Conservation (phyloP, 179 eudicot species). For the Sideroxylon spinosum region DNA sequence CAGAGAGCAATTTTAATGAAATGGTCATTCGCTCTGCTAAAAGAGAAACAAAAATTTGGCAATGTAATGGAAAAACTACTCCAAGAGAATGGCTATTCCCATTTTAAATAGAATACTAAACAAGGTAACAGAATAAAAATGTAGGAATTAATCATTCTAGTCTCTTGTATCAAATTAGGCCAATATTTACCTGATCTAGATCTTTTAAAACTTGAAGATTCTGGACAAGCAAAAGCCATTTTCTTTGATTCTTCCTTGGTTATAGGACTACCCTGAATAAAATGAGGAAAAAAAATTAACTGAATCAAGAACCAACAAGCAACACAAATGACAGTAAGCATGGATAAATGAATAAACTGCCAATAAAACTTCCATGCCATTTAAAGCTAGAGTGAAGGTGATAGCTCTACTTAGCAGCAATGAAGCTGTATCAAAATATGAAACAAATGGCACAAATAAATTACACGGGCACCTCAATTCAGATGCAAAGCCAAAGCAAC, state of each 20-base stretch:
- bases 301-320: background rate
- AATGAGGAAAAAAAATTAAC: background rate
- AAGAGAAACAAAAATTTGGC: too few species aligned
- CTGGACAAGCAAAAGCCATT: slow-evolving; percentile 22
- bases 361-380: background rate
- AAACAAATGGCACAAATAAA: background rate
- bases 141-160: too few species aligned
- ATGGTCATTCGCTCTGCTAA: too few species aligned
- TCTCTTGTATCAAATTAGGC: too few species aligned
- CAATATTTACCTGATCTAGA: slow-evolving; percentile 45
- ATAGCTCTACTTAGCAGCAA: background rate
- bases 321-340: background rate
- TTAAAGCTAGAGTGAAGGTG: background rate
- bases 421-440: background rate
- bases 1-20: too few species aligned
- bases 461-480: background rate
- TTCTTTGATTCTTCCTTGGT: slow-evolving; percentile 14
- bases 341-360: background rate
- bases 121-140: too few species aligned
- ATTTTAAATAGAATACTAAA: too few species aligned
- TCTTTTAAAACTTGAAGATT: slow-evolving; percentile 27
- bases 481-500: background rate
- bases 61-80: too few species aligned
- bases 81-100: too few species aligned
- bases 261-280: slow-evolving; percentile 26